Conservation (phyloP, 1,284 basidiomycete species). For the Papiliotrema laurentii region DNA sequence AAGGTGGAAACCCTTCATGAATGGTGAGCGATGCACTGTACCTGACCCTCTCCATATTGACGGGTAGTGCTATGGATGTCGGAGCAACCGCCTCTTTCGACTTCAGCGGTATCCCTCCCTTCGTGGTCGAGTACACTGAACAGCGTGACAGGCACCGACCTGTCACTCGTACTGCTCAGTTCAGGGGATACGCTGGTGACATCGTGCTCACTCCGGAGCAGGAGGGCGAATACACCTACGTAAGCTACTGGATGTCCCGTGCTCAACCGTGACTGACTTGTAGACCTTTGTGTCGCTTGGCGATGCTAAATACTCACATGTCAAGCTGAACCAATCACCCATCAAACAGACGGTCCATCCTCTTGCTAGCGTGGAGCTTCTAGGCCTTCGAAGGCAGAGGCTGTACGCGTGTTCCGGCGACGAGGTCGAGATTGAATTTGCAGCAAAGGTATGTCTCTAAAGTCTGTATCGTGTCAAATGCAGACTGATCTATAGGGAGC, state of each 20-base stretch:
- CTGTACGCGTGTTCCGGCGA: conserved; percentile 62
- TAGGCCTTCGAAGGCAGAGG: conserved; percentile 51
- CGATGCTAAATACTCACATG: conserved; percentile 75
- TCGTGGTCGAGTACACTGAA: conserved; percentile 72
- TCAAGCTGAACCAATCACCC: conserved; percentile 64
- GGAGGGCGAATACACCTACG: conserved; percentile 80
- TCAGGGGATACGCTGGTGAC: conserved; percentile 71
- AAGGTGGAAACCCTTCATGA: conserved; percentile 88
- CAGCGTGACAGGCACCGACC: conserved; percentile 65
- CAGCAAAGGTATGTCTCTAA: conserved; percentile 59
- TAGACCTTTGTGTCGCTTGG: conserved; percentile 68
- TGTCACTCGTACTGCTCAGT: conserved; percentile 54
- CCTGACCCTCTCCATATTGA: conserved; percentile 5
- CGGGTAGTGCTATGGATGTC: conserved; percentile 78
- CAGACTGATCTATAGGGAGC: conserved; percentile 59
- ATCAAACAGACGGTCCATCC: conserved; percentile 86
- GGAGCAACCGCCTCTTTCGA: conserved; percentile 83
- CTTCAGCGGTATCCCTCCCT: conserved; percentile 84
- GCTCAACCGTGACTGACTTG: neutral
- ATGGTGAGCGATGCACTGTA: conserved; percentile 56
- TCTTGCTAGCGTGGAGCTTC: conserved; percentile 71
- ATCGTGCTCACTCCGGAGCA: conserved; percentile 76
- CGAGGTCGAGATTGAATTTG: conserved; percentile 67
- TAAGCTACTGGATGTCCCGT: conserved; percentile 13
- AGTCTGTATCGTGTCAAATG: neutral